These are phyloP conservation scores for Coleophoma crateriformis DNA, from an alignment of 2,329 filamentous ascomycete species.

Conservation along the genomic window DNA sequence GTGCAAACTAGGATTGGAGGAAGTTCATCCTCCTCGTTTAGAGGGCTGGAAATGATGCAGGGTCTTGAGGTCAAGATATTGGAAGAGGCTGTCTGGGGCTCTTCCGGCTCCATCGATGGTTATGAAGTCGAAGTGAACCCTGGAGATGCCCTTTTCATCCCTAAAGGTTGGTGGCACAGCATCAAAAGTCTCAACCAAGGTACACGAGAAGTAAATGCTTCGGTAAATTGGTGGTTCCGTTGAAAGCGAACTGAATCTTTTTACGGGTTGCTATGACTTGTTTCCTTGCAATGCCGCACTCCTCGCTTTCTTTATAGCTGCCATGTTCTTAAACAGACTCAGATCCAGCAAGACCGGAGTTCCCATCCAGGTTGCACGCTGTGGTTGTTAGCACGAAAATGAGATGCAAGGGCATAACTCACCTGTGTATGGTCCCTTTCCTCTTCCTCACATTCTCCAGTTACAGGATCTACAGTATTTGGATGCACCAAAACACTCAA, in stretches of 20 bases:
- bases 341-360: slow-evolving; percentile 57
- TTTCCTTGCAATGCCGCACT: not conserved
- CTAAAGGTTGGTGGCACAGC: slow-evolving; percentile 83
- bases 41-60: slow-evolving; percentile 88
- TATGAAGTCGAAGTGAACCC: slow-evolving; percentile 44
- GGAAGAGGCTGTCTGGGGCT: slow-evolving; percentile 65
- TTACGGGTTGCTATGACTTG: not conserved
- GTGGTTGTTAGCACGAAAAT: slow-evolving; percentile 44
- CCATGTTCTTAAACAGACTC: slow-evolving; percentile 35
- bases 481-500: slow-evolving; percentile 77
- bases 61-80: slow-evolving; percentile 64
- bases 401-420: slow-evolving; percentile 35
- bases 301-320: slow-evolving; percentile 1
- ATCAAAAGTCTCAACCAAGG: slow-evolving; percentile 54
- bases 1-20: slow-evolving; percentile 32
- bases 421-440: slow-evolving; percentile 25
- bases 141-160: slow-evolving; percentile 74
- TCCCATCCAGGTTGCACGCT: slow-evolving; percentile 69
- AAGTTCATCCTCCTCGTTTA: slow-evolving; percentile 40
- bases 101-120: slow-evolving; percentile 7
- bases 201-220: slow-evolving; percentile 26
- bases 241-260: slow-evolving; percentile 24
- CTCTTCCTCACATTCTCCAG: slow-evolving; percentile 27
- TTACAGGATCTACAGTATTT: slow-evolving; percentile 61
- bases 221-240: slow-evolving; percentile 73